Percentiles rank a stretch among this genome's conserved stretches.
These are phyloP conservation scores for Fusarium sp. DNA, from an alignment of 2,329 filamentous ascomycete genomes.

Conservation along the genomic window DNA sequence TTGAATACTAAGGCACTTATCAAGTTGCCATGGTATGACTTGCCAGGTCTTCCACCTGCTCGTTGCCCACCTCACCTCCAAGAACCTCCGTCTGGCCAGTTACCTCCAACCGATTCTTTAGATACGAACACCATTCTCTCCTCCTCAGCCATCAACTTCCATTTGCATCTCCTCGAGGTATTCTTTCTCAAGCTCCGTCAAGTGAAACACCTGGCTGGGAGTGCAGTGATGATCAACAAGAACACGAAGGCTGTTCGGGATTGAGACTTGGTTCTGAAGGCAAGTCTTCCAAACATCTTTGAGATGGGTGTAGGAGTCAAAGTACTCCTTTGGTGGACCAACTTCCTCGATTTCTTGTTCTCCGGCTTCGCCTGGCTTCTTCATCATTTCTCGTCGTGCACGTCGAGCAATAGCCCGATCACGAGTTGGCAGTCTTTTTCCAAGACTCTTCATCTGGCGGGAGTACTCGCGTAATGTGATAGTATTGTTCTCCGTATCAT, in stretches of 20 bases:
- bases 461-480: not conserved
- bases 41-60: too few relatives aligned
- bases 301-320: not conserved
- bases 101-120: too few relatives aligned
- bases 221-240: not conserved
- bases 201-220: fast-evolving
- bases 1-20: too few relatives aligned
- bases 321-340: fast-evolving
- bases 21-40: too few relatives aligned
- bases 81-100: too few relatives aligned
- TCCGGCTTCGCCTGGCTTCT: not conserved
- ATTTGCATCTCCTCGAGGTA: fast-evolving
- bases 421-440: fast-evolving
- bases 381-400: fast-evolving
- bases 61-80: too few relatives aligned
- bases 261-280: fast-evolving
- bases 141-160: not conserved
- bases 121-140: too few relatives aligned
- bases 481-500: fast-evolving
- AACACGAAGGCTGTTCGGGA: not conserved
- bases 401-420: fast-evolving
- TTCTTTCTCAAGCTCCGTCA: not conserved
- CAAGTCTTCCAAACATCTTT: not conserved
- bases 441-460: fast-evolving
- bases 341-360: fast-evolving